Conservation (phyloP, 805 yeast genomes). For the Torulaspora maleeae region DNA sequence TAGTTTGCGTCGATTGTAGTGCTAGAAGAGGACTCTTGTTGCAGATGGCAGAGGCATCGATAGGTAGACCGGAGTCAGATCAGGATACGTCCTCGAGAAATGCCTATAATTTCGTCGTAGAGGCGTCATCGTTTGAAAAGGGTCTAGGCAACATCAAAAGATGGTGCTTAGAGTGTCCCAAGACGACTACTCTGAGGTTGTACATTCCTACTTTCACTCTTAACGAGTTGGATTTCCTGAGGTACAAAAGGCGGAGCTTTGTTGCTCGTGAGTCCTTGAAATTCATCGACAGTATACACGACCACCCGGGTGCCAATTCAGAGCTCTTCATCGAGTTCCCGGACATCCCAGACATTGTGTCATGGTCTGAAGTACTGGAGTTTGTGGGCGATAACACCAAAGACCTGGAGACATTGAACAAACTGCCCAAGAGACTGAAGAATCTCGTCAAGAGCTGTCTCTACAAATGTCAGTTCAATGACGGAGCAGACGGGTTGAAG, state of each 20-base stretch:
- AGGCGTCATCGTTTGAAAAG: slow-evolving; percentile 62
- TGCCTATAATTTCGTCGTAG: slow-evolving; percentile 47
- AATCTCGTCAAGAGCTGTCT: slow-evolving; percentile 55
- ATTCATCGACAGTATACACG: slow-evolving; percentile 47
- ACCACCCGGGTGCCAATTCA: slow-evolving; percentile 14
- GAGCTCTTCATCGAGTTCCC: slow-evolving; percentile 47
- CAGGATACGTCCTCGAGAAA: slow-evolving; percentile 7
- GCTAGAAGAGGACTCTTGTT: neutral
- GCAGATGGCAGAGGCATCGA: neutral
- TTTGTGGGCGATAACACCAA: slow-evolving; percentile 9
- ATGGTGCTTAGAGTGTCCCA: slow-evolving; percentile 45
- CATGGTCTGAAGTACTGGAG: slow-evolving; percentile 26
- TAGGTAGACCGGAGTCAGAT: neutral
- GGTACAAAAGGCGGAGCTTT: slow-evolving; percentile 52
- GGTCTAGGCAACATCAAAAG: slow-evolving; percentile 64
- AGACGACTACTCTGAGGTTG: slow-evolving; percentile 37
- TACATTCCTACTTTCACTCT: slow-evolving; percentile 52
- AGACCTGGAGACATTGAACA: slow-evolving; percentile 14
- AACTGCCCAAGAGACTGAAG: slow-evolving; percentile 50
- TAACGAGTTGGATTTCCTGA: slow-evolving; percentile 54
- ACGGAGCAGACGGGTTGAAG: slow-evolving; percentile 32
- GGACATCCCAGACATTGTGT: slow-evolving; percentile 30
- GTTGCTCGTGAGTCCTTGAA: slow-evolving; percentile 62
- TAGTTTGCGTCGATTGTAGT: neutral
- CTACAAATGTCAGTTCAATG: slow-evolving; percentile 46